Percentiles rank a stretch among this genome's conserved stretches.
These are phyloP conservation scores for Aspergillus hancockii DNA, from an alignment of 495 filamentous ascomycete genomes.

Conservation along the genomic window DNA sequence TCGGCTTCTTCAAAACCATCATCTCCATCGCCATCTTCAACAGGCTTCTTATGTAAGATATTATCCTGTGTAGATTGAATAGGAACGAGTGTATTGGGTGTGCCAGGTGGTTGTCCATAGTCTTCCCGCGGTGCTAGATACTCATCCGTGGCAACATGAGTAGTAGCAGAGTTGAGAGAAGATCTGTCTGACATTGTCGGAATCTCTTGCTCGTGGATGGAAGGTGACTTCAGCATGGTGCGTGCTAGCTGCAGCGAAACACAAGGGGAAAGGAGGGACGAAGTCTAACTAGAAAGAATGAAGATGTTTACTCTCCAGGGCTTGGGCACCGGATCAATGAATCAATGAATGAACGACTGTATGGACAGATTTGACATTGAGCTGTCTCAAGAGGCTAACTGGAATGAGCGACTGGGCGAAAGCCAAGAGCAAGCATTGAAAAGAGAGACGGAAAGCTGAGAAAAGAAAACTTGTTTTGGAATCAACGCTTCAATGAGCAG, in stretches of 20 bases:
- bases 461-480: constrained; percentile 4
- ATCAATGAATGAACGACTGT: neutral
- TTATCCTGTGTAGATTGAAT: constrained; percentile 11
- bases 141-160: constrained; percentile 12
- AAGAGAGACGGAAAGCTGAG: constrained; percentile 6
- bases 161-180: constrained; percentile 10
- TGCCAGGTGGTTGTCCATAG: constrained; percentile 9
- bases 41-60: constrained; percentile 23
- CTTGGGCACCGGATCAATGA: neutral
- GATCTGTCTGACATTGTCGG: constrained; percentile 10
- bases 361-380: neutral
- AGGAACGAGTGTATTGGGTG: constrained; percentile 15
- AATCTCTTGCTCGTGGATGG: neutral
- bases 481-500: constrained; percentile 3
- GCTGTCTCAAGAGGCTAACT: neutral
- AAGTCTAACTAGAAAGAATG: neutral
- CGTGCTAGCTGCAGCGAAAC: constrained; percentile 1
- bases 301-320: neutral
- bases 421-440: constrained; percentile 1
- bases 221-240: constrained; percentile 9
- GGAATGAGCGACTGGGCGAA: constrained; percentile 7
- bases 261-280: neutral
- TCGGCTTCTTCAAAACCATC: constrained; percentile 35
- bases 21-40: constrained; percentile 27
- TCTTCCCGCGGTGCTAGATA: constrained; percentile 5